Evolutionary conservation across 768 basidiomycete species (phyloP), one percentile per base, ranked within the genome.

Genomic region (Ephemerocybe angulata): DNA sequence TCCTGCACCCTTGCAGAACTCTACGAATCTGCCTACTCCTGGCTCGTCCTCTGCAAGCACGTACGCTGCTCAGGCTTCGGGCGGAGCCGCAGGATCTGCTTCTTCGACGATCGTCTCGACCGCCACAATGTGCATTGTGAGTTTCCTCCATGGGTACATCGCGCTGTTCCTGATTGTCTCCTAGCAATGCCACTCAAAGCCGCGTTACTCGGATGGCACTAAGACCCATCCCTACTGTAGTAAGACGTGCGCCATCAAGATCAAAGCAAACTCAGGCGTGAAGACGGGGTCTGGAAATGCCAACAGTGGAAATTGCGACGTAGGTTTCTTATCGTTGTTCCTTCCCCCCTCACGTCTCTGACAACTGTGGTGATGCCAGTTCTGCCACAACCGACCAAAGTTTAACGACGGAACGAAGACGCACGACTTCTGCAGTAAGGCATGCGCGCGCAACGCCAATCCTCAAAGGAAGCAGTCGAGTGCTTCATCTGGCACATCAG

Each of bases 371-470:
- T n/a, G n/a, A n/a, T n/a, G n/a, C n/a, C n/a, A n/a, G n/a, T n/a
- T n/a, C n/a, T n/a, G n/a, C 63, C 77, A 81, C 54, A 57, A 70
- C 31, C 76, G 78, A 43, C 82, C 83, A 24, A 86, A 81, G 60
- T 76, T 77, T 60, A 70, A 71, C 58, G 84, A 84, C 55, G 81
- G 81, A 8, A 70, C 65, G 43, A 82, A 77, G 62, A 76, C 74
- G 5, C 85, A 86, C 66, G 76, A 82, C 13, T 87, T 77, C 64
- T 87, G 85, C 61, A 70, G 83, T 62, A 86, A 82, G 61, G 76
- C 81, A 10, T 87, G 85, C 60, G 83, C 84, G 3, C 76, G 76
- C 60, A 77, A 72, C 50, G 74, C 78, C 4, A 66, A 68, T 15
- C 63, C 67, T 13, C 65, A 67, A 17, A 48, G 67, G 30, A 71